A percentile compares a stretch with the other conserved stretches of the same genome.
phyloP scores from a whole-genome alignment of 164 flowering plant genomes.

The Umbellularia californica region DNA sequence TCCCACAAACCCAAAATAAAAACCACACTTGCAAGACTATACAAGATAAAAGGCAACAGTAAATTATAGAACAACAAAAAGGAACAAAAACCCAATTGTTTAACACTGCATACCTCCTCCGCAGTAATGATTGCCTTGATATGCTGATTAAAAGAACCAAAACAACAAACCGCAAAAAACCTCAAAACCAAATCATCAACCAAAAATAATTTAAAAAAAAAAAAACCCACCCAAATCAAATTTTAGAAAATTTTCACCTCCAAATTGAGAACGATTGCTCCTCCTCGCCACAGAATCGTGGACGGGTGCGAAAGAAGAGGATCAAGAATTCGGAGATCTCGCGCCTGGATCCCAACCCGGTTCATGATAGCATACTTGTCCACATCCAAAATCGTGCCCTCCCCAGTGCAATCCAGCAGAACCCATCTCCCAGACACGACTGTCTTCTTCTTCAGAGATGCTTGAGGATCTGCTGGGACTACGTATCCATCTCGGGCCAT shows the following conservation, averaged over 20 bases:
- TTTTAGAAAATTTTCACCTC: conserved; percentile 43
- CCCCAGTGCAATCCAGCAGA: conserved; percentile 51
- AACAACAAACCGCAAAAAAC: neutral
- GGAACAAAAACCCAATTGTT: neutral
- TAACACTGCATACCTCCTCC: conserved; percentile 58
- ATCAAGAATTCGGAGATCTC: conserved; percentile 89
- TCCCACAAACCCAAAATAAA: no score
- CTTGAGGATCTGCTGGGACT: conserved; percentile 41
- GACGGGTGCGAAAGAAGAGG: conserved; percentile 91
- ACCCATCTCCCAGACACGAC: conserved; percentile 75
- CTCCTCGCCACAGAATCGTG: conserved; percentile 78
- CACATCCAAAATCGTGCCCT: conserved; percentile 54
- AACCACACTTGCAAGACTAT: no score
- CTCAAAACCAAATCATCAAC: neutral
- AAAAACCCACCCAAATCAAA: neutral
- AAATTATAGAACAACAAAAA: no score
- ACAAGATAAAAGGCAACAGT: no score
- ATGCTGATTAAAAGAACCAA: conserved; percentile 45
- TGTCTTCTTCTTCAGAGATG: conserved; percentile 50
- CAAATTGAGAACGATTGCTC: conserved; percentile 83
- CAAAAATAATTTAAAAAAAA: neutral
- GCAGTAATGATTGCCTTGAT: conserved; percentile 91
- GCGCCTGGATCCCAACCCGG: conserved; percentile 80
- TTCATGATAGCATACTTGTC: conserved; percentile 92
- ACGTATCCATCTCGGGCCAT: conserved; percentile 52